phyloP scores from a whole-genome alignment of 441 rosid species.

The Gossypium aridum region DNA sequence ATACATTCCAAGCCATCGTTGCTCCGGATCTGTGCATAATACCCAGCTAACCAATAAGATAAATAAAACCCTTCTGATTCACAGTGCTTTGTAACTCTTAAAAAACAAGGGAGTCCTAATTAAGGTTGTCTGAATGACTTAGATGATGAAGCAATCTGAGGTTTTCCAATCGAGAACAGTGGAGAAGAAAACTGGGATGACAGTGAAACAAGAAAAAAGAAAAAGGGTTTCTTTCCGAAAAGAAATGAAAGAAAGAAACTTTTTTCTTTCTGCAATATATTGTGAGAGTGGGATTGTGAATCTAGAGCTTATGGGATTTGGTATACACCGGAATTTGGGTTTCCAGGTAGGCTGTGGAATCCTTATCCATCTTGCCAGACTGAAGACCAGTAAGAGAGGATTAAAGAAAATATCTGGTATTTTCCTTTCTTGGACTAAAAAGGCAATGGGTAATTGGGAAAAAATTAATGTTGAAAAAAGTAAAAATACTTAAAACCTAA shows the following conservation, averaged over 20 bases:
- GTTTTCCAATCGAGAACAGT: not conserved
- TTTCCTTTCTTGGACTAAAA: not conserved
- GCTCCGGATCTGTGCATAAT: constrained; percentile 87
- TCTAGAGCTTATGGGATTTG: constrained; percentile 29
- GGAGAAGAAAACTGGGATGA: not conserved
- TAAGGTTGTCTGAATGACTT: not conserved
- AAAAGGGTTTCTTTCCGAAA: not conserved
- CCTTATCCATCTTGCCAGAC: constrained; percentile 13
- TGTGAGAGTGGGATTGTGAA: constrained; percentile 11
- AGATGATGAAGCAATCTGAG: not conserved
- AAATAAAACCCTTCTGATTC: not conserved
- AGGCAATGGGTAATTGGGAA: not conserved
- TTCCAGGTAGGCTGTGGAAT: constrained; percentile 21
- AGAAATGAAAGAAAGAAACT: not conserved
- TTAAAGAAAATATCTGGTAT: not conserved
- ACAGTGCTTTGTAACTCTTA: not conserved
- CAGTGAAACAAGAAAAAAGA: not conserved
- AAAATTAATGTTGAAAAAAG: not conserved
- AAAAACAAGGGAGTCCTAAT: not conserved
- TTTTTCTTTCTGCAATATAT: not conserved
- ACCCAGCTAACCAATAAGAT: not conserved
- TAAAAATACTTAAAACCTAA: not conserved
- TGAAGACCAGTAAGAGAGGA: not conserved
- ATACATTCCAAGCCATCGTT: constrained; percentile 96
- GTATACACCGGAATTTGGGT: not conserved